Evolutionary conservation across 164 flowering plant genomes (phyloP).

Genomic region (Vitis labrusca): DNA sequence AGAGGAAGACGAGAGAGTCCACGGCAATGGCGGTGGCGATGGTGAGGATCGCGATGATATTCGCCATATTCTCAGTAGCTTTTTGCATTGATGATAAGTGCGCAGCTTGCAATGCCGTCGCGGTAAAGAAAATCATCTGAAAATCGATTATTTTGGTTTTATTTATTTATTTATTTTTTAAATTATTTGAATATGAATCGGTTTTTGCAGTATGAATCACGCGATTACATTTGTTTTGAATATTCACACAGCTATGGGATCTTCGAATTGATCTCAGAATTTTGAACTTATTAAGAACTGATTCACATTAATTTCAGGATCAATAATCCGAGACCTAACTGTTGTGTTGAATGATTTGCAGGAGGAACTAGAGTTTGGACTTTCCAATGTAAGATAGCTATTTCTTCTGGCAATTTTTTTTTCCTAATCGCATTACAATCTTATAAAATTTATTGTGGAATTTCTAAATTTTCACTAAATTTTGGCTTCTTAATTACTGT

Average conservation of each 20-base stretch:
- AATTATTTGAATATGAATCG: too few relatives aligned
- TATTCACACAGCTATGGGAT: too few relatives aligned
- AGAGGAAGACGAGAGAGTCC: not conserved
- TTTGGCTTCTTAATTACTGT: too few relatives aligned
- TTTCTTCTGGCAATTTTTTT: not conserved
- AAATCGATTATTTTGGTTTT: too few relatives aligned
- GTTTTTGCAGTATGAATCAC: too few relatives aligned
- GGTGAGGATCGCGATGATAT: conserved; percentile 18
- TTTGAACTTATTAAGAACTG: too few relatives aligned
- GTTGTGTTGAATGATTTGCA: conserved; percentile 33
- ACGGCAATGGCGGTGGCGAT: conserved; percentile 14
- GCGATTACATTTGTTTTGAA: too few relatives aligned
- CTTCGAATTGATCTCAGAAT: too few relatives aligned
- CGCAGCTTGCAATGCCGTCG: conserved; percentile 83
- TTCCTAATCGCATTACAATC: not conserved
- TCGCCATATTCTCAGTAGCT: conserved; percentile 28
- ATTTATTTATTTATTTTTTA: too few relatives aligned
- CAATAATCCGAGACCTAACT: conserved; percentile 7
- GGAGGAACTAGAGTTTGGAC: conserved; percentile 79
- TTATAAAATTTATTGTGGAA: not conserved
- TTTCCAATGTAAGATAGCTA: conserved; percentile 58
- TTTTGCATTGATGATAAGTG: conserved; percentile 74
- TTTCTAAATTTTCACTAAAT: too few relatives aligned
- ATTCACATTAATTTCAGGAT: too few relatives aligned
- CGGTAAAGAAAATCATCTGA: conserved; percentile 35